phyloP scores from a whole-genome alignment of 345 rosid genomes.

The Mangifera indica region DNA sequence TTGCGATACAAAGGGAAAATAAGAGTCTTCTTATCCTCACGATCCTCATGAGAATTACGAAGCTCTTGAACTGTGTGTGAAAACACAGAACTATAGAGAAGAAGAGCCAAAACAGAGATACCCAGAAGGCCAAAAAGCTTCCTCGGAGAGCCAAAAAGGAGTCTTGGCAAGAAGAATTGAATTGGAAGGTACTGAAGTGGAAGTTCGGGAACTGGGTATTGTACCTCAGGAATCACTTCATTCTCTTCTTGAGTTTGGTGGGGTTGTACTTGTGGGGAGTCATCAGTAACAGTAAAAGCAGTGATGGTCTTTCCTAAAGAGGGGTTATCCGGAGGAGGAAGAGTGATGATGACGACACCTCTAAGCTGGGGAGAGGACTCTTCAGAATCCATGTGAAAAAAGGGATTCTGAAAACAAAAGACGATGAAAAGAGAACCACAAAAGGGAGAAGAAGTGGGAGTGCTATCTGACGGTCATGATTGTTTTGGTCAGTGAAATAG shows the following conservation, averaged over 20 bases:
- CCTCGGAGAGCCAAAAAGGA: constrained; percentile 35
- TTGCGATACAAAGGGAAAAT: constrained; percentile 74
- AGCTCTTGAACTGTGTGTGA: constrained; percentile 40
- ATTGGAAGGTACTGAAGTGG: constrained; percentile 37
- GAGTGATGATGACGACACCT: constrained; percentile 75
- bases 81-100: constrained; percentile 44
- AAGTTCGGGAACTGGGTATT: neutral
- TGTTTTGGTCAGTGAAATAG: no score
- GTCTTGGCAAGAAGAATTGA: constrained; percentile 29
- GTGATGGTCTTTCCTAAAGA: constrained; percentile 87
- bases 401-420: no score
- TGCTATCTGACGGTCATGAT: no score
- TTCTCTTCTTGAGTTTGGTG: constrained; percentile 18
- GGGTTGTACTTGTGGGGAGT: constrained; percentile 22
- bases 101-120: constrained; percentile 54
- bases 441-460: no score
- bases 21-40: constrained; percentile 51
- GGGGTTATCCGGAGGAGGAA: constrained; percentile 82
- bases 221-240: no score
- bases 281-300: constrained; percentile 63
- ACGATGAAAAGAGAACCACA: no score
- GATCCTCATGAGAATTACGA: constrained; percentile 38
- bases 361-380: constrained; percentile 31
- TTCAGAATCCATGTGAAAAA: constrained; percentile 12
- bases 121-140: constrained; percentile 46